Evolutionary conservation across 2,329 filamentous ascomycete genomes (phyloP).

Genomic region (Aureobasidium namibiae): DNA sequence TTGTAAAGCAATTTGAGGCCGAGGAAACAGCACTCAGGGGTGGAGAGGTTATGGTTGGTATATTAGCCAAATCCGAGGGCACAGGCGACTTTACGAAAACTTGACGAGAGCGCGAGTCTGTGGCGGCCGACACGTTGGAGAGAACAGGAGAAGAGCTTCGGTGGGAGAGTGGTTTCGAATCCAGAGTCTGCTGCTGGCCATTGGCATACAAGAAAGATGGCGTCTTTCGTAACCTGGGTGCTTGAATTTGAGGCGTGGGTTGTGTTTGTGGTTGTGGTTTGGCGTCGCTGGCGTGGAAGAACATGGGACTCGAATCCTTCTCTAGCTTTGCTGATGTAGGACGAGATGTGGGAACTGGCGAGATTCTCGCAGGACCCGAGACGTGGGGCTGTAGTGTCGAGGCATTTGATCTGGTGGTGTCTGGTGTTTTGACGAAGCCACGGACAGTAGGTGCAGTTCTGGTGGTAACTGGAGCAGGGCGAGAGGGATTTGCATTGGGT

Average conservation of each 20-base stretch:
- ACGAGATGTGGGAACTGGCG: not conserved
- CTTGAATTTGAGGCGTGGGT: conserved; percentile 22
- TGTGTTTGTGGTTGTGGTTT: conserved; percentile 32
- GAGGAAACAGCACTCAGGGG: conserved; percentile 23
- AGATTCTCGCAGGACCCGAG: not conserved
- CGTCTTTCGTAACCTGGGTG: conserved; percentile 35
- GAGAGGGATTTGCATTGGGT: not conserved
- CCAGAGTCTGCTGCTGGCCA: conserved; percentile 32
- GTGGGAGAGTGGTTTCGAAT: conserved; percentile 21
- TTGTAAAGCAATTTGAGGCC: conserved; percentile 26
- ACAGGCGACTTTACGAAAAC: not conserved
- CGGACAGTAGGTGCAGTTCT: not conserved
- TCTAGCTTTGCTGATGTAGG: not conserved
- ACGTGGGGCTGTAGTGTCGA: not conserved
- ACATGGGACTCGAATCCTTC: conserved; percentile 32
- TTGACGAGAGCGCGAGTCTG: conserved; percentile 5
- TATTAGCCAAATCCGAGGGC: conserved; percentile 7
- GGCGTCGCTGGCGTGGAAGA: conserved; percentile 86
- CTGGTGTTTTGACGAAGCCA: conserved; percentile 5
- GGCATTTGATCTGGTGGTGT: not conserved
- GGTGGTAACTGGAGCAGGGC: not conserved
- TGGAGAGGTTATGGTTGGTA: conserved; percentile 26
- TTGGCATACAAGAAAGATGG: conserved; percentile 45
- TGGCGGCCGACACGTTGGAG: conserved; percentile 26
- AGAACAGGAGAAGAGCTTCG: conserved; percentile 21